phyloP scores from a whole-genome alignment of 2,329 filamentous ascomycete species.

The Lizonia empirigonia region DNA sequence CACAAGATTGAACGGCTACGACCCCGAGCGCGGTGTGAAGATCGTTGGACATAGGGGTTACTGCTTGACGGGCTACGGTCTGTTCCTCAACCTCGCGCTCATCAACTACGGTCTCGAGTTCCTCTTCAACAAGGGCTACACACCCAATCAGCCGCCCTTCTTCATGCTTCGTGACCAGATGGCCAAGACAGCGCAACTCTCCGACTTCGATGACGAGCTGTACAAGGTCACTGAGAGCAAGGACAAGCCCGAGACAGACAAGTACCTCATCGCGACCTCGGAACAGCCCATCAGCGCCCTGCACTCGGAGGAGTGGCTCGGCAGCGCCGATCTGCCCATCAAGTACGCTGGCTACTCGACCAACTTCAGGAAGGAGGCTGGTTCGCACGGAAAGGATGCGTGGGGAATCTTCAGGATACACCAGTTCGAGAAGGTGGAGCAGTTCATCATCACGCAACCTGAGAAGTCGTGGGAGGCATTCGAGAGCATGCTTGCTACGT shows the following conservation, averaged over 20 bases:
- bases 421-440: conserved; percentile 78
- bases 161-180: conserved; percentile 94
- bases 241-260: conserved; percentile 80
- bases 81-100: conserved; percentile 89
- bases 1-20: conserved; percentile 84
- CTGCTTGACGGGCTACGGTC: conserved; percentile 86
- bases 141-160: conserved; percentile 64
- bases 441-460: conserved; percentile 67
- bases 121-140: conserved; percentile 79
- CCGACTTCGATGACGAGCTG: conserved; percentile 96
- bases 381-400: conserved; percentile 87
- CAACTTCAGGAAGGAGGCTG: conserved; percentile 95
- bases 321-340: conserved; percentile 82
- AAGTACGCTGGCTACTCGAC: conserved; percentile 89
- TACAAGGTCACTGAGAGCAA: conserved; percentile 92
- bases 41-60: conserved; percentile 94
- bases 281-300: conserved; percentile 95
- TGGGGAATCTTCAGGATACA: conserved; percentile 99
- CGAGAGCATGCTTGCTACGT: conserved; percentile 87
- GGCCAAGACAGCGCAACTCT: conserved; percentile 97
- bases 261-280: conserved; percentile 75
- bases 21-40: conserved; percentile 79
- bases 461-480: conserved; percentile 88
- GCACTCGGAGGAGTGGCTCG: conserved; percentile 92
- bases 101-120: conserved; percentile 96